These are phyloP conservation scores for Solanum neorickii DNA, from an alignment of 257 asterid species.

Conservation along the genomic window DNA sequence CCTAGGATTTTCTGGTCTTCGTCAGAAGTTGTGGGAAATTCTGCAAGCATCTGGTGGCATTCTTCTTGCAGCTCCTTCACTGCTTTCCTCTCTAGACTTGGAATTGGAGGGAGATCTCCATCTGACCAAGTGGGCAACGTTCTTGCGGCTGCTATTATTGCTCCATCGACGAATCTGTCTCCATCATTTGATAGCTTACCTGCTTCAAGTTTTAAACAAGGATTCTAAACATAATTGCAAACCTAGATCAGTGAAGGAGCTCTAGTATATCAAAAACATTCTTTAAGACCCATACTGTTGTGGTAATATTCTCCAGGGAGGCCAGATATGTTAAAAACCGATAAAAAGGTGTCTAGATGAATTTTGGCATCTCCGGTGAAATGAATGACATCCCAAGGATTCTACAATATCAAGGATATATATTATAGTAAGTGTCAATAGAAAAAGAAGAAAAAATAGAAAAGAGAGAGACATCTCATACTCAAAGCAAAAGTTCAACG, in stretches of 20 bases:
- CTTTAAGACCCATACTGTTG: conserved; percentile 41
- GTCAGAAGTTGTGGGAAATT: conserved; percentile 50
- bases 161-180: conserved; percentile 77
- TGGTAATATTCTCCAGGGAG: conserved; percentile 81
- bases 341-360: conserved; percentile 84
- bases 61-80: conserved; percentile 86
- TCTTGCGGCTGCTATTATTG: conserved; percentile 91
- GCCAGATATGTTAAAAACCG: conserved; percentile 82
- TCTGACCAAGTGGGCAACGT: conserved; percentile 94
- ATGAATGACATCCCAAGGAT: conserved; percentile 93
- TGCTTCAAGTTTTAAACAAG: conserved; percentile 20
- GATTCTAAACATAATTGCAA: conserved; percentile 7
- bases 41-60: conserved; percentile 78
- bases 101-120: conserved; percentile 77
- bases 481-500: background rate
- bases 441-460: background rate
- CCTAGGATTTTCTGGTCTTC: conserved; percentile 80
- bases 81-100: conserved; percentile 80
- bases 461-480: background rate
- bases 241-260: conserved; percentile 4
- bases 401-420: conserved; percentile 33
- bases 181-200: conserved; percentile 54
- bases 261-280: background rate
- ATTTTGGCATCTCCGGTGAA: conserved; percentile 66
- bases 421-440: background rate